Evolutionary conservation across 169 alveolate species (phyloP), one percentile per base, ranked within the genome.

Genomic region (Babesia bigemina): DNA sequence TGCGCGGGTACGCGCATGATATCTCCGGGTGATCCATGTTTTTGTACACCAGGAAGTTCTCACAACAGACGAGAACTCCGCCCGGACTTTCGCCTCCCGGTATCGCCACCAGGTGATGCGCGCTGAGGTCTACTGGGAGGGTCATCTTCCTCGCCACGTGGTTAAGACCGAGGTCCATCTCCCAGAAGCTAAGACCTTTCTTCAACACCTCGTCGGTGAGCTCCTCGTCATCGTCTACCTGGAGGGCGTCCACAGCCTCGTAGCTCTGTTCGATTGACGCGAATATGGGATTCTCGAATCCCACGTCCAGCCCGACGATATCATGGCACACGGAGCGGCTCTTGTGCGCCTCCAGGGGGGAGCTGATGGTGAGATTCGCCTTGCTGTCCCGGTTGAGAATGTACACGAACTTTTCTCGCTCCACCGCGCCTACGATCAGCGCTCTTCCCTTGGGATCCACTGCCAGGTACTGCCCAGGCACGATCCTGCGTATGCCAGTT

Each of bases 401-500:
- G 90, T 97, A 98, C 14, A 98, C 99, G 63, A 97, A 97, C 92
- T 98, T 98, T 85, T 96, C 97, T 62, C 97, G 95, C 91, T 98
- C 99, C 17, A 97, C 94, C 11, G 99, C 99, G 19, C 99, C 98
- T 22, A 98, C 91, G 99, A 98, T 97, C 50, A 98, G 87, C 1
- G 99, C 98, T 71, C 99, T 93, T 19, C 99, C 99, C 89, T 96
- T 97, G 11, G 99, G 99, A 86, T 98, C 99, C 36, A 96, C 98
- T 16, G 99, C 99, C 50, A 98, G 85, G 92, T 96, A 98, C 82
- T 98, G 98, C 0, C 99, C 99, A 11, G 99, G 99, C 10, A 96
- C 97, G 7, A 95, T 93, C 47, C 99, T 78, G 44, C 99, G 84
- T 55, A 94, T 94, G n/a, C 87, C 90, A 19, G 98, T 94, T 82